Conservation (phyloP, 225 moss, liverwort and hornwort species). For the Takakia lepidozioides region DNA sequence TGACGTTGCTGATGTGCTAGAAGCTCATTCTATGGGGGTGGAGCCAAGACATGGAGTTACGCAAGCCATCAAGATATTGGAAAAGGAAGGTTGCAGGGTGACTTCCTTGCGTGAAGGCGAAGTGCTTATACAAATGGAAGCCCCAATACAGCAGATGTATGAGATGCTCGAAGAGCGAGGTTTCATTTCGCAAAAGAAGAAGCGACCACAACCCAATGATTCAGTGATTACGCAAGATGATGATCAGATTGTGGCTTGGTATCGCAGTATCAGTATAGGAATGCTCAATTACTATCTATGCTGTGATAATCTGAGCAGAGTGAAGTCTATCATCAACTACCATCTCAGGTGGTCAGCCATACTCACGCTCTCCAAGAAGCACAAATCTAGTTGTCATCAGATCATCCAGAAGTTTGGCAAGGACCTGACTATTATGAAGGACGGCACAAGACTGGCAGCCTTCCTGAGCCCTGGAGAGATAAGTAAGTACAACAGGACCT, state of each 20-base stretch:
- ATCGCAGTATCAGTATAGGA: slow-evolving; percentile 35
- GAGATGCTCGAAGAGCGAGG: slow-evolving; percentile 43
- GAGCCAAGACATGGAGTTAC: too few species aligned
- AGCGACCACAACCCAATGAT: slow-evolving; percentile 55
- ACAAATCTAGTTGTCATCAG: slow-evolving; percentile 52
- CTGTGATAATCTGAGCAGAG: slow-evolving; percentile 48
- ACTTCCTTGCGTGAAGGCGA: too few species aligned
- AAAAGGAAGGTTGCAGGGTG: too few species aligned
- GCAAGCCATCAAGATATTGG: too few species aligned
- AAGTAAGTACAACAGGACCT: slow-evolving; percentile 32
- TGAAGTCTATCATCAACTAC: slow-evolving; percentile 58
- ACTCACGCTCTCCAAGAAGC: slow-evolving; percentile 61
- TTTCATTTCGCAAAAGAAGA: slow-evolving; percentile 42
- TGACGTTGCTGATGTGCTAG: too few species aligned
- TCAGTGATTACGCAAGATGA: slow-evolving; percentile 40
- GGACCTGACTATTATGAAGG: slow-evolving; percentile 34
- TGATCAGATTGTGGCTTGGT: slow-evolving; percentile 43
- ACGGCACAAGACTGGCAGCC: slow-evolving; percentile 27
- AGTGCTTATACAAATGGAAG: slow-evolving; percentile 54
- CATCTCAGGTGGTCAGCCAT: slow-evolving; percentile 54
- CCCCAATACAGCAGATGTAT: slow-evolving; percentile 47
- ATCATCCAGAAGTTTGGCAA: slow-evolving; percentile 49
- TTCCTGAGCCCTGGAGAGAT: slow-evolving; percentile 42
- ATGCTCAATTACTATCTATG: slow-evolving; percentile 44
- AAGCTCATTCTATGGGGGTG: too few species aligned